Base-by-base conservation (phyloP, 2,329 filamentous ascomycete species). In the Beauveria rudraprayagi region DNA sequence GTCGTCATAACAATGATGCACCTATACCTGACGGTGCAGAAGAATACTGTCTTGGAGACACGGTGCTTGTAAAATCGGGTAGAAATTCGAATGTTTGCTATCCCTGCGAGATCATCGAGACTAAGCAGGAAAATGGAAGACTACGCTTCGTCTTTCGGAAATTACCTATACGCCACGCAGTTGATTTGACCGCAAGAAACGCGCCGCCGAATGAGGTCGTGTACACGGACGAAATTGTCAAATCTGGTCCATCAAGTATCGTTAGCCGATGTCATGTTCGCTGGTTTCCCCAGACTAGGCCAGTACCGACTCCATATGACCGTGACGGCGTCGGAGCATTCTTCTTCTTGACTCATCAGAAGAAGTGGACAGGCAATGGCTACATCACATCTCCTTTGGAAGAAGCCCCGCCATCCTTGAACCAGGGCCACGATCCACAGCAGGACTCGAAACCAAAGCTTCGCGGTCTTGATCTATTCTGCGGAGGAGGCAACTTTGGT, bases 401-500 rank as follows among this genome's bases (percentile, higher is more conserved):
- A 1, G 40, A 69, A 1, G 68, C 70, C 24, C 77, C 75, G 0
- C 41, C 59, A 5, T 68, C 67, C 5, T 64, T 88, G 2, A 77
- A 73, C 0, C 81, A 89, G 70, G 85, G 85, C 0, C 83, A 83
- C 47, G 74, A 86, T 64, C 81, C 83, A 0, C 54, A 60, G 0
- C 65, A 63, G 1, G 37, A 62, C 5, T 62, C 55, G 46, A 5
- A 69, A 61, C 62, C 68, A 19, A 78, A 77, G 62, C 75, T 90
- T 9, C 76, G 75, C 5, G 88, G 86, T 0, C 73, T 93, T 3
- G 89, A 91, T 64, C 75, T 94, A 0, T 95, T 91, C 67, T 91
- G 87, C 65, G 91, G 91, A 1, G 87, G 88, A 19, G 90, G 91
- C 0, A 91, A 87, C 57, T 85, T 94, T 56, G 90, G 90, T 5